These are phyloP conservation scores for Buxus sempervirens DNA, from an alignment of 164 flowering plant species.

Conservation along the genomic window DNA sequence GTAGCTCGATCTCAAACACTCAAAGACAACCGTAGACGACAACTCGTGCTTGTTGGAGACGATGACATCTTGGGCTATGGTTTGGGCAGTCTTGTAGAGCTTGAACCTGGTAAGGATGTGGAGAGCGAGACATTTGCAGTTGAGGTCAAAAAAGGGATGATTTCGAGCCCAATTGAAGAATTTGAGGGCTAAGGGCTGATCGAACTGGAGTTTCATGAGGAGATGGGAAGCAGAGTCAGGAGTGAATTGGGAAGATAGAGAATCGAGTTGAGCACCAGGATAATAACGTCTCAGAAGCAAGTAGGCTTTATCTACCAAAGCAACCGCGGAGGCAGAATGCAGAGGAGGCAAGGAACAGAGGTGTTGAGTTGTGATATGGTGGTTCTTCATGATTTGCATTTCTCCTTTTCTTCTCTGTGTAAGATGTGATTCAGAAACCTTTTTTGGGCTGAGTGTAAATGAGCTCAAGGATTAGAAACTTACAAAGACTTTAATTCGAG, in stretches of 20 bases:
- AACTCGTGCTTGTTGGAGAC: constrained; percentile 14
- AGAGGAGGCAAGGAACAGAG: constrained; percentile 6
- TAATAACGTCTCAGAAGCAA: constrained; percentile 33
- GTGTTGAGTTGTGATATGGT: neutral
- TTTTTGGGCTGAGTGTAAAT: too few relatives aligned
- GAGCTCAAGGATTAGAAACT: too few relatives aligned
- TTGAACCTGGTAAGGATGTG: constrained; percentile 75
- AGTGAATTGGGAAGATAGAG: constrained; percentile 50
- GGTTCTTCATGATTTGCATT: constrained; percentile 3
- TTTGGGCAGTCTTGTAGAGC: constrained; percentile 62
- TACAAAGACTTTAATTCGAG: too few relatives aligned
- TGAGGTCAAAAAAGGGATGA: constrained; percentile 49
- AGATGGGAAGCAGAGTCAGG: constrained; percentile 56
- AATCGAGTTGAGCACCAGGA: constrained; percentile 32
- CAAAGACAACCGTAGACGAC: constrained; percentile 35
- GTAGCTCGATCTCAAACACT: constrained; percentile 51
- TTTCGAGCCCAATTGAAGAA: constrained; percentile 62
- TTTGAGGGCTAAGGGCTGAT: constrained; percentile 42
- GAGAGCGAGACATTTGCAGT: constrained; percentile 51
- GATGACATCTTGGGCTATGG: constrained; percentile 49
- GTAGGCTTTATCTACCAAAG: constrained; percentile 56
- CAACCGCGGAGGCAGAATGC: constrained; percentile 23
- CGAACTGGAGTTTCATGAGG: constrained; percentile 54
- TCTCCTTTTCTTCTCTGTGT: too few relatives aligned
- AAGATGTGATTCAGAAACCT: too few relatives aligned